Percentiles rank a stretch among this genome's conserved stretches.
phyloP scores from a whole-genome alignment of 2,329 filamentous ascomycete genomes.

The Drechslera avenae region DNA sequence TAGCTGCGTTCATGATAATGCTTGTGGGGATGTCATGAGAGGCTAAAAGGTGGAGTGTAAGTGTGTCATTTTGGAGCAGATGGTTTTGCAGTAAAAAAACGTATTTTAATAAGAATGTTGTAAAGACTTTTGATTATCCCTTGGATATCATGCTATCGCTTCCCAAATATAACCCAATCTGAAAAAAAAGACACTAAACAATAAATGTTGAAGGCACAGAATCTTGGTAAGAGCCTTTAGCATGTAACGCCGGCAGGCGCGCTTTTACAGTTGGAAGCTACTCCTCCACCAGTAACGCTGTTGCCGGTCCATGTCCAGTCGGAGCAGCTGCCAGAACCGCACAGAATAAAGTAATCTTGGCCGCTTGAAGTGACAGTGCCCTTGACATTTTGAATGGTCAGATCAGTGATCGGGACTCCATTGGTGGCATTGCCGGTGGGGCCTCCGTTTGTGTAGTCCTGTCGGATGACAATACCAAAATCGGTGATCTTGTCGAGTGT shows the following conservation, averaged over 20 bases:
- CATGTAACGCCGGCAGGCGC: constrained; percentile 46
- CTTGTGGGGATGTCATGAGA: too few relatives aligned
- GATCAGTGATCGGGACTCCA: constrained; percentile 54
- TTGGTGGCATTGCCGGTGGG: constrained; percentile 54
- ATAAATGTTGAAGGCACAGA: too few relatives aligned
- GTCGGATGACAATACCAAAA: constrained; percentile 60
- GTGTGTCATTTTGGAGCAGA: too few relatives aligned
- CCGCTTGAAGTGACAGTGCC: constrained; percentile 45
- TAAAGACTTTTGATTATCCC: too few relatives aligned
- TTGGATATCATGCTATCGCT: too few relatives aligned
- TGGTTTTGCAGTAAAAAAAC: too few relatives aligned
- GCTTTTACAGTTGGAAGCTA: constrained; percentile 39
- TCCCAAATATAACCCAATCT: too few relatives aligned
- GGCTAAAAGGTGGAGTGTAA: too few relatives aligned
- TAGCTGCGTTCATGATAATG: too few relatives aligned
- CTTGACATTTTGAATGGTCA: constrained; percentile 51
- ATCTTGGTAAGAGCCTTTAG: constrained; percentile 16
- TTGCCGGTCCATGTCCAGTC: constrained; percentile 62
- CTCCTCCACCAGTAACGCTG: constrained; percentile 46
- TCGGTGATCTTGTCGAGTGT: constrained; percentile 51
- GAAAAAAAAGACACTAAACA: too few relatives aligned
- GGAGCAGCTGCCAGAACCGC: constrained; percentile 58
- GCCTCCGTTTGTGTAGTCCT: constrained; percentile 58
- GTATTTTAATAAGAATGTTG: too few relatives aligned
- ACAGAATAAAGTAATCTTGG: constrained; percentile 59